These are phyloP conservation scores for Exophiala viscosa DNA, from an alignment of 2,329 filamentous ascomycete species.

Conservation along the genomic window DNA sequence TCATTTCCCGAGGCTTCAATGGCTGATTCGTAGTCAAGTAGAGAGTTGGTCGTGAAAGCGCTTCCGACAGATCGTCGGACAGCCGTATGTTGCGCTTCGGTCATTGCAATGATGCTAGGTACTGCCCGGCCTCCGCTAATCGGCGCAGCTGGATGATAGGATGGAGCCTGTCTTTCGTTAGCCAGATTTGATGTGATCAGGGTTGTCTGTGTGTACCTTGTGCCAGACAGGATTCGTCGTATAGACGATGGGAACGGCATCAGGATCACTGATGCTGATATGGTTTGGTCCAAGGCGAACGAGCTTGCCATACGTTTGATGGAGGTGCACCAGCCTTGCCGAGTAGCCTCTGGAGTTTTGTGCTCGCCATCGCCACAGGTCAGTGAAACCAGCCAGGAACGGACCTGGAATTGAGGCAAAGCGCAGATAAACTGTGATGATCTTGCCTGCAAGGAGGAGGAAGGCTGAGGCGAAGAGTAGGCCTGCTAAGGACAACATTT, in stretches of 20 bases:
- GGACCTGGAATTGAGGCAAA: conserved; percentile 56
- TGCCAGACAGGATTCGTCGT: background rate
- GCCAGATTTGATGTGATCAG: background rate
- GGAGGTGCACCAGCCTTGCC: conserved; percentile 3
- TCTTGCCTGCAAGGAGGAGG: background rate
- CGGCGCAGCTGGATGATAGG: conserved; percentile 3
- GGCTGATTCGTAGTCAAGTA: conserved; percentile 8
- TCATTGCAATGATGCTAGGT: conserved; percentile 13
- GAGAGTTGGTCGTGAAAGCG: conserved; percentile 12
- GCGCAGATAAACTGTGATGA: conserved; percentile 1
- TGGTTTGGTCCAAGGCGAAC: conserved; percentile 17
- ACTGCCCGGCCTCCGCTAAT: conserved; percentile 6
- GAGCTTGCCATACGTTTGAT: conserved; percentile 15
- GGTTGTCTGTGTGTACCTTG: background rate
- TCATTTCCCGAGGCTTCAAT: conserved; percentile 5
- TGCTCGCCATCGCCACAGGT: conserved; percentile 64
- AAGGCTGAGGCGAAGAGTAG: background rate
- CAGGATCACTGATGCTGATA: conserved; percentile 9
- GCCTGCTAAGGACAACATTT: background rate
- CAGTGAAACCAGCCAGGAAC: conserved; percentile 61
- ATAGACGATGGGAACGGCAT: conserved; percentile 11
- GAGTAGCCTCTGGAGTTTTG: conserved; percentile 5
- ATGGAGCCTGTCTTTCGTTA: conserved; percentile 2
- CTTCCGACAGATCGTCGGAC: conserved; percentile 9
- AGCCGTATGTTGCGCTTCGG: conserved; percentile 8